Base-by-base conservation (phyloP, 345 rosid species). In the Fremontodendron californicum region DNA sequence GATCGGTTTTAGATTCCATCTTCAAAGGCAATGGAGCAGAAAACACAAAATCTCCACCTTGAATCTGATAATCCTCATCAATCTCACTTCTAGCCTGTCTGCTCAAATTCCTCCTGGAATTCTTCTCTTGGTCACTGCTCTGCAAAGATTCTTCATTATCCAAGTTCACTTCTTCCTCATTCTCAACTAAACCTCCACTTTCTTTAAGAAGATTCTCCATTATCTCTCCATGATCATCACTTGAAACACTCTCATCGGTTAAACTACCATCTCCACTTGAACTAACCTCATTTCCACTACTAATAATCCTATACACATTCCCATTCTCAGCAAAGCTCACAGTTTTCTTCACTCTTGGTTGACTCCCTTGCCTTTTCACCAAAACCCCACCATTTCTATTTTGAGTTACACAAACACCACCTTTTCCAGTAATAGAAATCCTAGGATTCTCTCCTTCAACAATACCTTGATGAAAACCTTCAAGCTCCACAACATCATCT, bases 241-340 rank as follows among this genome's bases (percentile, higher is more conserved):
- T 76, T 10, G 84, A 86, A 81, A 79, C 86, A 29, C 81, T 86
- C 29, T 74, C 80, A 51, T 82, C 84, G 15, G 74, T 68, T 5
- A 73, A 82, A 46, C 72, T 77, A 66, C 79, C 85, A 57, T 85
- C 94, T 13, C 77, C 87, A 76, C 84, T 82, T 42, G 70, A 78
- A 80, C 75, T 4, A 67, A 46, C 73, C 74, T 67, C 84, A 68
- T 86, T 90, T 19, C 71, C 87, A 77, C 83, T 85, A 25, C 81
- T 80, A 79, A 79, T 15, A 87, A 88, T 60, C 81, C 78, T 82
- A 81, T 75, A 83, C 62, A 81, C 81, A 83, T 87, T 83, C 80
- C 88, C 89, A 58, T 88, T 83, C 81, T 90, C 90, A 5, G 82
- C 88, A 71, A 89, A 86, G 48, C 86, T 88, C 67, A 90, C 86